Evolutionary conservation across 192 early-diverging fungal species (phyloP), one percentile per base, ranked within the genome.

Genomic region (Coemansia sp.): DNA sequence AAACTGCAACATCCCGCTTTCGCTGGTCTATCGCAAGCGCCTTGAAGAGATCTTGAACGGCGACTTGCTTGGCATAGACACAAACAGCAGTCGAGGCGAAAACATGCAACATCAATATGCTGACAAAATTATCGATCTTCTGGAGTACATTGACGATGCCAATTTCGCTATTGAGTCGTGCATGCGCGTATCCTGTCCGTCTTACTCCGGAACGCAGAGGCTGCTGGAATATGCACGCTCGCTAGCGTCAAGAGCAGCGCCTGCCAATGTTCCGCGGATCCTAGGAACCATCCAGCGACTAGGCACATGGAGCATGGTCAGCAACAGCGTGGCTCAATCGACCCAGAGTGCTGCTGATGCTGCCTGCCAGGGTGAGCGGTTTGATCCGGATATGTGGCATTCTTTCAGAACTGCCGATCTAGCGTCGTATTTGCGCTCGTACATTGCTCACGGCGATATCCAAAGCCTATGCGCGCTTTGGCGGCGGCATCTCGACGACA

Each of bases 401-500:
- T 40, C 13, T 4, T 84, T 88, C 61, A 65, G 85, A 19, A 50
- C 29, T 10, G 54, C 64, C 7, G 74, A 85, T 57, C 22, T 89
- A 40, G 77, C 75, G 2, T 44, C 61, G 1, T 65, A 61, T 14
- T 38, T 84, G 31, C 66, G 73, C 30, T 68, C 75, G 4, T 71
- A 65, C 17, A 30, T 84, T 30, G 62, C 74, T 7, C 50, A 53
- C 3, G 85, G 84, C 50, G 78, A 87, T 55, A 55, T 87, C 7
- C 27, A 44, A 3, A 50, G 64, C 2, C 72, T 69, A 15, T 34
- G 79, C 9, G 63, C 67, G 4, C 23, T 89, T 2, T 89, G 87
- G 87, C 61, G 82, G 27, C 61, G 87, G 6, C 87, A 89, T 50
- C 67, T 38, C 38, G 23, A 41, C 33, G 81, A 77, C 23, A 59